Evolutionary conservation across 1,284 basidiomycete species (phyloP), one percentile per base, ranked within the genome.

Genomic region (Naganishia sp.): DNA sequence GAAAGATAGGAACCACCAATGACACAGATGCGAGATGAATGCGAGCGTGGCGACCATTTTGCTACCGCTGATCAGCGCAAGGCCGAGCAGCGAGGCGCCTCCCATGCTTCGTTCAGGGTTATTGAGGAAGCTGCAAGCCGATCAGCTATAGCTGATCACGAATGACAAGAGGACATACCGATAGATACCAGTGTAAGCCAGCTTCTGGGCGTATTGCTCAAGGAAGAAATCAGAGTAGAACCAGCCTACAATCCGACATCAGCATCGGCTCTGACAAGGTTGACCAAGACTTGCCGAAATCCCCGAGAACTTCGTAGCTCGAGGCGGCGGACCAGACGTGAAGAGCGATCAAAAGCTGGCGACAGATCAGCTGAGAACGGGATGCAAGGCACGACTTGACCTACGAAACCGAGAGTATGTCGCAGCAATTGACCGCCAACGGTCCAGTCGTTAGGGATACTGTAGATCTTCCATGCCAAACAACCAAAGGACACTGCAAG

Each of bases 151-250:
- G 46, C 56, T 16, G 25, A 53, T 65, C n/a, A 11, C 33, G 46
- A 31, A 25, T 16, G 6, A 44, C 23, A 18, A 33, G 45, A 48
- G 39, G 23, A 70, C 82, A 43, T 70, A 90, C 86, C 92, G 86
- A 80, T 94, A 97, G 73, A 99, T 98, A 39, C 95, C 95, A 57
- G 92, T 95, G 78, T 98, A 98, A 69, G 94, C 92, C 9, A 98
- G 83, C 70, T 92, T 87, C 1, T 90, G 82, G 2, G 95, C 93
- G 77, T 92, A 95, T 68, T 83, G 80, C 72, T 93, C 90, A 77
- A 97, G 89, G 84, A 98, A 99, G 81, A 99, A 99, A 79, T 99
- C 95, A 25, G 92, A 92, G 73, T 94, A 97, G 81, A 95, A 93
- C 94, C 94, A 97, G 21, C 94, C 90, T 91, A 46, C 6, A 25